Evolutionary conservation across 768 basidiomycete species (phyloP).

Genomic region (Cystofilobasidium bisporidii): DNA sequence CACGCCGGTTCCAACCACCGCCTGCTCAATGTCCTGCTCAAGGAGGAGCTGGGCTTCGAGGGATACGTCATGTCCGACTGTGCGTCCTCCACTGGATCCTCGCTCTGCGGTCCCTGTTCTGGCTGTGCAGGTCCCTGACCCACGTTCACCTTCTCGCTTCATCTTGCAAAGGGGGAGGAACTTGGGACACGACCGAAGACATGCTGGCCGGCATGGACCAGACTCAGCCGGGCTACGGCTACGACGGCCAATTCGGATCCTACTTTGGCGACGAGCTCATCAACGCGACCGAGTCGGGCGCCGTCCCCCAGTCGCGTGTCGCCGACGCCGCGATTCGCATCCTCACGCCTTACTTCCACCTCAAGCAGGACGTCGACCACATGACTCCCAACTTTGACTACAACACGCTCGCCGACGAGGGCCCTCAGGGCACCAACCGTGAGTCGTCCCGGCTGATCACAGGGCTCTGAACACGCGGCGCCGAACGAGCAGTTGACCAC

Average conservation of each 20-base stretch:
- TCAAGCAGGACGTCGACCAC: slow-evolving; percentile 50
- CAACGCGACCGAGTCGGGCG: slow-evolving; percentile 1
- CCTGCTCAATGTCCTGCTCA: too few species aligned
- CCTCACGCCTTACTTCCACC: slow-evolving; percentile 50
- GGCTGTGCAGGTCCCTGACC: background rate
- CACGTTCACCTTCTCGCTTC: background rate
- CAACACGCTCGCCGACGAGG: slow-evolving; percentile 35
- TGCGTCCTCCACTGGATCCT: too few species aligned
- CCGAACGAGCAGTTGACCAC: too few species aligned
- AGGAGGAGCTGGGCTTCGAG: background rate
- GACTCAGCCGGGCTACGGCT: slow-evolving; percentile 19
- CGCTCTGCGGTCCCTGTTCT: too few species aligned
- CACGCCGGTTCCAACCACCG: too few species aligned
- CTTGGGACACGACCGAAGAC: slow-evolving; percentile 18
- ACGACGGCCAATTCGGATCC: slow-evolving; percentile 1
- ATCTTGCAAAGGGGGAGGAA: slow-evolving; percentile 9
- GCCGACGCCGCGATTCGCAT: slow-evolving; percentile 55
- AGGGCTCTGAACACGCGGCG: too few species aligned
- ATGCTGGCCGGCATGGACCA: slow-evolving; percentile 33
- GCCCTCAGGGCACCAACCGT: slow-evolving; percentile 32
- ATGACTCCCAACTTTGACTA: slow-evolving; percentile 62
- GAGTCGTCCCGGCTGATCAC: background rate
- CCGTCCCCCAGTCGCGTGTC: slow-evolving; percentile 11
- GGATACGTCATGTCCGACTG: slow-evolving; percentile 12
- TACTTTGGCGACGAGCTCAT: slow-evolving; percentile 22